phyloP scores from a whole-genome alignment of 768 basidiomycete species.

The Mrakia gelida region DNA sequence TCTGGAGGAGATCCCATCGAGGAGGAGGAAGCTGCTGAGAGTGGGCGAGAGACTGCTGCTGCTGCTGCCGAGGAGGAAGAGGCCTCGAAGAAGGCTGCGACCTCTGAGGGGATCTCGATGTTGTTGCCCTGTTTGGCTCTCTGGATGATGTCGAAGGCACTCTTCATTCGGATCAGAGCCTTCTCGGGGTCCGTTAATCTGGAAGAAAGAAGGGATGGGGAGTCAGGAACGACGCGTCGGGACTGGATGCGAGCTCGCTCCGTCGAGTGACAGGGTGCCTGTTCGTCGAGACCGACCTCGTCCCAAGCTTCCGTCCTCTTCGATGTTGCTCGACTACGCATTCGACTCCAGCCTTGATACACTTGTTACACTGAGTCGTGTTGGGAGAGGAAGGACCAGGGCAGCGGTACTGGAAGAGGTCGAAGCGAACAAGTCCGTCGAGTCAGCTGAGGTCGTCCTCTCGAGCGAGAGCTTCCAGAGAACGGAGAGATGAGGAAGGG shows the following conservation, averaged over 20 bases:
- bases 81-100: not conserved
- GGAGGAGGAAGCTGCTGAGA: not conserved
- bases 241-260: not conserved
- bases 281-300: not conserved
- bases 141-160: slow-evolving; percentile 5
- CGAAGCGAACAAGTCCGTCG: not conserved
- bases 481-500: not conserved
- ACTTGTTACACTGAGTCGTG: not conserved
- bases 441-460: not conserved
- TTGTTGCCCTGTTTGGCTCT: not conserved
- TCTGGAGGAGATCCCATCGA: not conserved
- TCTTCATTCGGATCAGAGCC: slow-evolving; percentile 4
- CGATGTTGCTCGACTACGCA: slow-evolving; percentile 10
- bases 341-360: not conserved
- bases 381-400: not conserved
- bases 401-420: slow-evolving; percentile 10
- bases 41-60: not conserved
- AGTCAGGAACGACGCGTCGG: not conserved
- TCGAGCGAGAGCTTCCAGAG: not conserved
- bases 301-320: slow-evolving; percentile 6
- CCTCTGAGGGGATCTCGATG: not conserved
- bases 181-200: not conserved
- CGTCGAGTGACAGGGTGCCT: not conserved
- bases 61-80: not conserved
- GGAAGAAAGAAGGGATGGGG: too few relatives aligned